A percentile compares a stretch with the other conserved stretches of the same genome.
These are phyloP conservation scores for Rhizoclosmatium globosum DNA, from an alignment of 192 early-diverging fungal species.

Conservation along the genomic window DNA sequence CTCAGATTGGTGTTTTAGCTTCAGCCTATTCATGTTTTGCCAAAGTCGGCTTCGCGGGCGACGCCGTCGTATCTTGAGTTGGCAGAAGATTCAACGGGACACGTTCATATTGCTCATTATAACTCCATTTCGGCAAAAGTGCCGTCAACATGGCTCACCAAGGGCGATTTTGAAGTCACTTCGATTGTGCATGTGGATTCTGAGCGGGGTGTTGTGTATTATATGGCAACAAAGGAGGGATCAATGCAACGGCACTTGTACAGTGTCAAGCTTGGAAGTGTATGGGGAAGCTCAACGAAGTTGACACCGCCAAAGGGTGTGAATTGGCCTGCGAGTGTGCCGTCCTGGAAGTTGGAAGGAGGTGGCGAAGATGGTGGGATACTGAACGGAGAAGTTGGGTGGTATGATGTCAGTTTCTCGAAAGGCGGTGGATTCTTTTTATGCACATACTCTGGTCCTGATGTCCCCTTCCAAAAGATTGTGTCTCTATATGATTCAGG, in stretches of 20 bases:
- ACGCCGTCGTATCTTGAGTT: conserved; percentile 57
- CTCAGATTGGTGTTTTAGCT: conserved; percentile 28
- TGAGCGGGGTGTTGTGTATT: conserved; percentile 55
- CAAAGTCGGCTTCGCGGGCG: conserved; percentile 26
- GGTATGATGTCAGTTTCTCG: conserved; percentile 79
- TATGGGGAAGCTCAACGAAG: conserved; percentile 21
- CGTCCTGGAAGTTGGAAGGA: conserved; percentile 17
- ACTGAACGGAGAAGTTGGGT: conserved; percentile 56
- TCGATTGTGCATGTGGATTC: conserved; percentile 46
- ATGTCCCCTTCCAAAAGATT: conserved; percentile 77
- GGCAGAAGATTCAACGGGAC: conserved; percentile 55
- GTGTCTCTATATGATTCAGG: conserved; percentile 19
- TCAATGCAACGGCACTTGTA: conserved; percentile 60
- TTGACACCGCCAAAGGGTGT: conserved; percentile 51
- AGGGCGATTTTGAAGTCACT: conserved; percentile 56
- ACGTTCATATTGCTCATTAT: conserved; percentile 58
- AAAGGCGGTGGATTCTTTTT: conserved; percentile 74
- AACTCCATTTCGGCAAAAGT: background rate
- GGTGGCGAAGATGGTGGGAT: background rate
- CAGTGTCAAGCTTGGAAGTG: conserved; percentile 46
- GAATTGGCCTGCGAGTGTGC: conserved; percentile 17
- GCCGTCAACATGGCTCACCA: conserved; percentile 56
- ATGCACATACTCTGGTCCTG: conserved; percentile 84
- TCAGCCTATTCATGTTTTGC: conserved; percentile 45
- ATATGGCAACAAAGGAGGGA: conserved; percentile 53